These are phyloP conservation scores for Stachybotrys echinatus DNA, from an alignment of 2,329 filamentous ascomycete species.

Conservation along the genomic window DNA sequence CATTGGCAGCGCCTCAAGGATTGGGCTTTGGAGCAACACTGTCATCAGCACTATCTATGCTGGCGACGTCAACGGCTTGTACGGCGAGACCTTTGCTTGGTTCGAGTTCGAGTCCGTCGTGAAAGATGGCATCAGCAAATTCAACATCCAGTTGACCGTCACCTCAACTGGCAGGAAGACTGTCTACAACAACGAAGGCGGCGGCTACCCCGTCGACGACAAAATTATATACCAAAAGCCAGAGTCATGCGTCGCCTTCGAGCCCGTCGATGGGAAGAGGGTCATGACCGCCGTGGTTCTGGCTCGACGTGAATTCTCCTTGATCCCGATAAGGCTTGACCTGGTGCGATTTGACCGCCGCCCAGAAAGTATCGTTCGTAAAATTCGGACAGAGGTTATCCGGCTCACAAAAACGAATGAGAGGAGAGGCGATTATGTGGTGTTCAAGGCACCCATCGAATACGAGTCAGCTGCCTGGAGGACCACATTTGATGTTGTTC, in stretches of 20 bases:
- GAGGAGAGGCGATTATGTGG: conserved; percentile 1
- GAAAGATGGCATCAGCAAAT: conserved; percentile 21
- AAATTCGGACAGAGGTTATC: conserved; percentile 1
- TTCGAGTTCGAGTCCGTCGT: conserved; percentile 22
- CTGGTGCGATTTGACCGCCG: conserved; percentile 5
- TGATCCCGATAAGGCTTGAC: conserved; percentile 5
- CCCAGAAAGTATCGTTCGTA: conserved; percentile 1
- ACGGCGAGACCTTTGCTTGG: conserved; percentile 19
- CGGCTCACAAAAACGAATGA: conserved; percentile 4
- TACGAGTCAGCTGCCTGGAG: conserved; percentile 6
- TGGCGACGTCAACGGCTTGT: conserved; percentile 15
- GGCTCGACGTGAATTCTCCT: not conserved
- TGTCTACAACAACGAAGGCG: conserved; percentile 17
- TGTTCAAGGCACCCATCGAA: conserved; percentile 4
- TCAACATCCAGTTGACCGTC: conserved; percentile 20
- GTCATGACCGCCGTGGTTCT: conserved; percentile 5
- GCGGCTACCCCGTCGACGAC: conserved; percentile 21
- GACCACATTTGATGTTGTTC: conserved; percentile 9
- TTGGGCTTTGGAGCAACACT: conserved; percentile 5
- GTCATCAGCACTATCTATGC: not conserved
- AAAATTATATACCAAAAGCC: conserved; percentile 17
- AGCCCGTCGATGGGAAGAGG: not conserved
- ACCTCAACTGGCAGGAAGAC: conserved; percentile 14
- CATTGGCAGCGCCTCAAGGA: conserved; percentile 9
- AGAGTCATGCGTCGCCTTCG: conserved; percentile 16